A percentile compares a stretch with the other conserved stretches of the same genome.
phyloP scores from a whole-genome alignment of 2,329 filamentous ascomycete genomes.

The Stromatinia cepivora region DNA sequence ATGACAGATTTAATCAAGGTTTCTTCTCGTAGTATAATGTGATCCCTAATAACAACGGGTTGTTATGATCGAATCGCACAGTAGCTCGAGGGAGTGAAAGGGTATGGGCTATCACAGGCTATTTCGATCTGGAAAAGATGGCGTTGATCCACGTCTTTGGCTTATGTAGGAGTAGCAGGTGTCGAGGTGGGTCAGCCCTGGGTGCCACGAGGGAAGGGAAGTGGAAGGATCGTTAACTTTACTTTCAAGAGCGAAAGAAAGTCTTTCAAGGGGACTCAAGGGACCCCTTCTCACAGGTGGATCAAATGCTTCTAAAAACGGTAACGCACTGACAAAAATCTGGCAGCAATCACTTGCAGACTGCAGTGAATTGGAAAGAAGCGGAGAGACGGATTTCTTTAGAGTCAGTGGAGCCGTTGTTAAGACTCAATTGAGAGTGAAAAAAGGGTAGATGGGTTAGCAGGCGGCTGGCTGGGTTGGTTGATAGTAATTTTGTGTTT shows the following conservation, averaged over 20 bases:
- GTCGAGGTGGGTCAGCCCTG: background rate
- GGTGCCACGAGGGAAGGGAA: conserved; percentile 26
- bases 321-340: conserved; percentile 12
- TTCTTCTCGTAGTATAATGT: conserved; percentile 5
- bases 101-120: background rate
- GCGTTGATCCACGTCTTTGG: conserved; percentile 20
- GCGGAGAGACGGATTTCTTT: background rate
- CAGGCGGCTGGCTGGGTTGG: background rate
- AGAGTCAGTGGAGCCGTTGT: background rate
- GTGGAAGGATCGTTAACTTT: background rate
- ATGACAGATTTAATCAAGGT: conserved; percentile 5
- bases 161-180: background rate
- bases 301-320: conserved; percentile 14
- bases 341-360: conserved; percentile 17
- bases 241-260: background rate
- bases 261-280: conserved; percentile 30
- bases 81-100: conserved; percentile 11
- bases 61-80: conserved; percentile 19
- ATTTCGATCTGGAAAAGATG: conserved; percentile 12
- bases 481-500: background rate
- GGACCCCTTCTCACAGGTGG: conserved; percentile 28
- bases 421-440: background rate
- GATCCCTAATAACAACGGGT: conserved; percentile 16
- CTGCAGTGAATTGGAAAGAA: conserved; percentile 3
- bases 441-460: background rate